phyloP scores from a whole-genome alignment of 2,329 filamentous ascomycete genomes.

The Ophiobolus disseminans region DNA sequence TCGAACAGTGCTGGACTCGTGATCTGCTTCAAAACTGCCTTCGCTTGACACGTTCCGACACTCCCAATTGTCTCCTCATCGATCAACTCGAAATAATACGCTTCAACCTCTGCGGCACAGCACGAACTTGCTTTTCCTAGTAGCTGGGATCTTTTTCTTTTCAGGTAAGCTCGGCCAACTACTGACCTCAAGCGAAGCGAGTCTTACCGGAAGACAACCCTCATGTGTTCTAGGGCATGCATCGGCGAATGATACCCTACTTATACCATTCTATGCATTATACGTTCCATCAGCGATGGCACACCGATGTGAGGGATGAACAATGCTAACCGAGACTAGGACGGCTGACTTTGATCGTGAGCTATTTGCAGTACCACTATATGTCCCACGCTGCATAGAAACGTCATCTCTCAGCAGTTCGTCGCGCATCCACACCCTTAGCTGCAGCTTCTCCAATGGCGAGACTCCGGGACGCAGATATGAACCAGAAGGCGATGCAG shows the following conservation, averaged over 20 bases:
- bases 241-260: no score
- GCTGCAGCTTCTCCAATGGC: constrained; percentile 18
- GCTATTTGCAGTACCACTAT: no score
- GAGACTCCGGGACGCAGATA: constrained; percentile 6
- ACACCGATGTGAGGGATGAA: not conserved
- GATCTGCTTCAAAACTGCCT: not conserved
- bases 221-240: not conserved
- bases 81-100: not conserved
- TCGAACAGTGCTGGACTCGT: not conserved
- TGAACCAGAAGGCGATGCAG: not conserved
- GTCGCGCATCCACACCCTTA: not conserved
- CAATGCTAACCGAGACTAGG: not conserved
- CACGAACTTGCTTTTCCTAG: constrained; percentile 4
- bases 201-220: constrained; percentile 4
- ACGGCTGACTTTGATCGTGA: no score
- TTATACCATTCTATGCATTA: no score
- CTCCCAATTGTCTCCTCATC: not conserved
- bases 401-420: not conserved
- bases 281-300: not conserved
- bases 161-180: constrained; percentile 25
- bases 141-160: constrained; percentile 9
- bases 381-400: constrained; percentile 2
- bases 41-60: not conserved
- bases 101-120: not conserved
- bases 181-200: constrained; percentile 19